These are phyloP conservation scores for Somion occarium DNA, from an alignment of 1,284 basidiomycete genomes.

Conservation along the genomic window DNA sequence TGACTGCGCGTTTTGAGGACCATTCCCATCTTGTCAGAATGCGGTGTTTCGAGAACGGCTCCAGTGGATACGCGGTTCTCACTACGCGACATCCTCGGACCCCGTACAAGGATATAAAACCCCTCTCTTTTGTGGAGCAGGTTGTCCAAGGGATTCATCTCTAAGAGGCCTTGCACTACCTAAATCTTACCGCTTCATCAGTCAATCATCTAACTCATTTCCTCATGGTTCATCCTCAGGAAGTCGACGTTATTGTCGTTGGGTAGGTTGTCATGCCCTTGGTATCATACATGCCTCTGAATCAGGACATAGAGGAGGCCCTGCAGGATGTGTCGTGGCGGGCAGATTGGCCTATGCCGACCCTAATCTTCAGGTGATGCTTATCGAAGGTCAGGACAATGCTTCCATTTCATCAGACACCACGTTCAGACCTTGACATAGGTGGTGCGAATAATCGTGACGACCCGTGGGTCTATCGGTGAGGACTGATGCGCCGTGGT, in stretches of 20 bases:
- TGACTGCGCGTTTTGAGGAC: background rate
- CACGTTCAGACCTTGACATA: slow-evolving; percentile 17
- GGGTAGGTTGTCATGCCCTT: slow-evolving; percentile 29
- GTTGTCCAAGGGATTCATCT: slow-evolving; percentile 2
- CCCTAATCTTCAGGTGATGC: slow-evolving; percentile 68
- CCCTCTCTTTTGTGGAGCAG: background rate
- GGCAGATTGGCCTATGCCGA: slow-evolving; percentile 68
- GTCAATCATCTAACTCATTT: background rate
- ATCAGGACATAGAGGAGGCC: slow-evolving; percentile 46
- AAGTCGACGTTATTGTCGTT: slow-evolving; percentile 69
- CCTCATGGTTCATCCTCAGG: slow-evolving; percentile 53
- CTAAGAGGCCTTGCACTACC: background rate
- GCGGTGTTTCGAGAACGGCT: background rate
- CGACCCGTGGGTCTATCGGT: slow-evolving; percentile 70
- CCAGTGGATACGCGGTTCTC: background rate
- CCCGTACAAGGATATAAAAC: background rate
- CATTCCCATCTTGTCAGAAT: slow-evolving; percentile 3
- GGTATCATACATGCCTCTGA: slow-evolving; percentile 6
- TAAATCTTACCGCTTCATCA: background rate
- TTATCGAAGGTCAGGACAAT: slow-evolving; percentile 53
- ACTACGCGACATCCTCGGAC: background rate
- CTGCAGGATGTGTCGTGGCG: slow-evolving; percentile 64
- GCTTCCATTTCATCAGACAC: slow-evolving; percentile 1
- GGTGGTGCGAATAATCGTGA: slow-evolving; percentile 68
- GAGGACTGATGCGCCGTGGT: slow-evolving; percentile 3